Evolutionary conservation across 305 asterid species (phyloP).

Genomic region (Solanum hybrid): DNA sequence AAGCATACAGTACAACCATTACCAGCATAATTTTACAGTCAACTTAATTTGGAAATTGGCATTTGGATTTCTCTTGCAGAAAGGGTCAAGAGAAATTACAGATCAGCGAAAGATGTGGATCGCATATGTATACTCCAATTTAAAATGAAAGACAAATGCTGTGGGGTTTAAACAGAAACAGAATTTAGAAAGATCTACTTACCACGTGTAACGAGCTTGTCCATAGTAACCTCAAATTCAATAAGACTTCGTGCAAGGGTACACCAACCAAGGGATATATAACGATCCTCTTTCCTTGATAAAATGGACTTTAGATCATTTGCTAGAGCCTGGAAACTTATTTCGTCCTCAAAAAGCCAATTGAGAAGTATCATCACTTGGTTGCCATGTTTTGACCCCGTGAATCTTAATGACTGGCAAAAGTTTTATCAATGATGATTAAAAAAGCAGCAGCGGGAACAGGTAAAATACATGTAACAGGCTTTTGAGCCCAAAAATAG

Average conservation of each 20-base stretch:
- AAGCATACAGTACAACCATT: background rate
- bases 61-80: background rate
- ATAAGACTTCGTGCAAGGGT: conserved; percentile 60
- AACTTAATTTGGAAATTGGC: background rate
- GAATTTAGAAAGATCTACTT: conserved; percentile 8
- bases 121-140: background rate
- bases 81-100: background rate
- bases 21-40: background rate
- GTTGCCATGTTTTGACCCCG: conserved; percentile 39
- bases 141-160: background rate
- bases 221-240: conserved; percentile 39
- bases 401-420: conserved; percentile 42
- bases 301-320: conserved; percentile 39
- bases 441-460: background rate
- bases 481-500: background rate
- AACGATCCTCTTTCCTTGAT: conserved; percentile 56
- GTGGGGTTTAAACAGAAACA: background rate
- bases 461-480: background rate
- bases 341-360: conserved; percentile 80
- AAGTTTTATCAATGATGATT: background rate
- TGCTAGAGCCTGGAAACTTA: conserved; percentile 39
- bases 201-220: conserved; percentile 45
- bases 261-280: conserved; percentile 86
- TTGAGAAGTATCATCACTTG: conserved; percentile 65
- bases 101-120: background rate